Evolutionary conservation across 345 rosid species (phyloP).

Genomic region (Salix brachista): DNA sequence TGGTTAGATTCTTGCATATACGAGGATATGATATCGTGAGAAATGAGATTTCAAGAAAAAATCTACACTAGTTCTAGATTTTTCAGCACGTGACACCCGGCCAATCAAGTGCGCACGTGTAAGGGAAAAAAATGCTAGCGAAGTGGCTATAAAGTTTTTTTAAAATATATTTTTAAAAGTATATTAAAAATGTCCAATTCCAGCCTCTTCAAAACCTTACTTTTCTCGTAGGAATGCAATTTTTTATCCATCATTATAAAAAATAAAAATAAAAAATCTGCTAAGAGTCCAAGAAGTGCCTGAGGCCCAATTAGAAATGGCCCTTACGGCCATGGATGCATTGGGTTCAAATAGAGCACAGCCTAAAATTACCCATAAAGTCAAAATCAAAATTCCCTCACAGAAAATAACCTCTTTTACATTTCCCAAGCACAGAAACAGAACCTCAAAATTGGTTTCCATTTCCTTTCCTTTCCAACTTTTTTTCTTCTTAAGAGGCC

Average conservation of each 20-base stretch:
- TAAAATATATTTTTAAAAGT: no score
- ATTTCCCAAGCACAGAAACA: not conserved
- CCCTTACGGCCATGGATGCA: not conserved
- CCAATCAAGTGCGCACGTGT: no score
- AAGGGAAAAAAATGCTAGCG: no score
- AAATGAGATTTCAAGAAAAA: no score
- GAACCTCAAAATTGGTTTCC: not conserved
- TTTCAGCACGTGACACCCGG: no score
- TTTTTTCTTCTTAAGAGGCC: not conserved
- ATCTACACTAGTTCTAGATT: no score
- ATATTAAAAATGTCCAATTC: no score
- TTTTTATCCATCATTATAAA: not conserved
- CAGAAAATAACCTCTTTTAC: not conserved
- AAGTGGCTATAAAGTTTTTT: no score
- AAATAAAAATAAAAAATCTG: not conserved
- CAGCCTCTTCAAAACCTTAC: no score
- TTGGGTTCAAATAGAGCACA: not conserved
- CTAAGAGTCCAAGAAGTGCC: not conserved
- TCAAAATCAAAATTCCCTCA: not conserved
- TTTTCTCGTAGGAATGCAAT: no score
- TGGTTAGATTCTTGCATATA: no score
- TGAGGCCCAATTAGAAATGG: not conserved
- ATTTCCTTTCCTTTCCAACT: not conserved
- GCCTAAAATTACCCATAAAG: not conserved
- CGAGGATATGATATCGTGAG: no score